These are phyloP conservation scores for Cucumis hystrix DNA, from an alignment of 306 rosid species.

Conservation along the genomic window DNA sequence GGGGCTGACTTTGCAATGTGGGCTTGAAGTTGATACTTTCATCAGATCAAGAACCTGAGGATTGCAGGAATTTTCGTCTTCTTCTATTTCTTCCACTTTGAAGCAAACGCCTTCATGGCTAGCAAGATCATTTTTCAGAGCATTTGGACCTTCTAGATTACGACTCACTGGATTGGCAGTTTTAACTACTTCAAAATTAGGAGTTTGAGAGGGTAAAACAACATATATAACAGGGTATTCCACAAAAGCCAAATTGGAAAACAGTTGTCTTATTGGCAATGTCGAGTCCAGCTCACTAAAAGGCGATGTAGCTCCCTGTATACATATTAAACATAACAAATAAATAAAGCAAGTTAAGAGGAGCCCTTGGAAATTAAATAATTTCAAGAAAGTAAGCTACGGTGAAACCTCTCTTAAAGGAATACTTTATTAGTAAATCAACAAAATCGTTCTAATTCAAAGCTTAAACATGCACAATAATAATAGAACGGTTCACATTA, in stretches of 20 bases:
- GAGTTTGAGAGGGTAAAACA: constrained; percentile 48
- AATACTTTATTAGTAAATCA: background rate
- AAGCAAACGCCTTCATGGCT: constrained; percentile 35
- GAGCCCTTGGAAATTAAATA: background rate
- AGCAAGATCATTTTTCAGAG: constrained; percentile 15
- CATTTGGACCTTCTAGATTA: constrained; percentile 25
- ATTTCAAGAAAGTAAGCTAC: background rate
- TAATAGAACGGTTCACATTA: background rate
- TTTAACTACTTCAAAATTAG: constrained; percentile 49
- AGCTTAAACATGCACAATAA: background rate
- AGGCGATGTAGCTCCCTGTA: constrained; percentile 53
- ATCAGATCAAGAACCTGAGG: constrained; percentile 43
- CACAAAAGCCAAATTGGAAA: constrained; percentile 42
- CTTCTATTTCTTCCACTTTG: constrained; percentile 71
- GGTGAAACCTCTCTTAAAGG: background rate
- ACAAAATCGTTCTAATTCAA: background rate
- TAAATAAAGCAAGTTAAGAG: background rate
- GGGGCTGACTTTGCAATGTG: constrained; percentile 8
- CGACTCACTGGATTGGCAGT: constrained; percentile 12
- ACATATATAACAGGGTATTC: constrained; percentile 79
- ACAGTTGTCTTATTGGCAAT: constrained; percentile 59
- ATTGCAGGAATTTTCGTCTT: constrained; percentile 20
- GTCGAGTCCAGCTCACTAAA: constrained; percentile 55
- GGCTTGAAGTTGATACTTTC: constrained; percentile 31
- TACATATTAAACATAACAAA: constrained; percentile 13